Conservation (phyloP, 495 filamentous ascomycete genomes). For the Articulospora tetracladia region DNA sequence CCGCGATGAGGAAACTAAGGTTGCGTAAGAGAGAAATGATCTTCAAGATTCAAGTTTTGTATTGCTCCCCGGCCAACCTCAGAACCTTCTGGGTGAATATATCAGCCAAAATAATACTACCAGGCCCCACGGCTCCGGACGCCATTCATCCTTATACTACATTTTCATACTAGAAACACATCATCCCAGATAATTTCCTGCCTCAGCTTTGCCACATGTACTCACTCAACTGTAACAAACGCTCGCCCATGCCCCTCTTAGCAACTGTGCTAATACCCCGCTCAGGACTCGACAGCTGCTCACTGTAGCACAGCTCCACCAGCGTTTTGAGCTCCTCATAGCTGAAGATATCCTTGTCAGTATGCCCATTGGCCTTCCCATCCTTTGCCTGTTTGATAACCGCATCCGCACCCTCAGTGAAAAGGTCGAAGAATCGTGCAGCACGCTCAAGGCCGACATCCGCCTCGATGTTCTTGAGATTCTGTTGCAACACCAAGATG, state of each 20-base stretch:
- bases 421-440: constrained; percentile 75
- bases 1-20: no score
- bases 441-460: constrained; percentile 65
- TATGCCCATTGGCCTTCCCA: constrained; percentile 34
- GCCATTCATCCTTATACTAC: neutral
- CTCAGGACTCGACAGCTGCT: constrained; percentile 65
- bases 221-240: constrained; percentile 71
- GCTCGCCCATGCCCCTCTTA: constrained; percentile 72
- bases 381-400: constrained; percentile 61
- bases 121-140: neutral
- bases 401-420: constrained; percentile 69
- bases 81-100: no score
- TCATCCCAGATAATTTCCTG: neutral
- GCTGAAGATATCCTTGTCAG: constrained; percentile 51
- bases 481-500: constrained; percentile 90
- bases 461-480: constrained; percentile 86
- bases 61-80: no score
- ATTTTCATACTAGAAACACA: neutral
- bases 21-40: no score
- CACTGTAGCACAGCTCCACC: constrained; percentile 82
- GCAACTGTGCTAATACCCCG: constrained; percentile 70
- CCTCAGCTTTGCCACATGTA: constrained; percentile 64
- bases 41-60: no score
- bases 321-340: constrained; percentile 83
- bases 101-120: no score